phyloP scores from a whole-genome alignment of 768 basidiomycete genomes.

The Suillus luteus region DNA sequence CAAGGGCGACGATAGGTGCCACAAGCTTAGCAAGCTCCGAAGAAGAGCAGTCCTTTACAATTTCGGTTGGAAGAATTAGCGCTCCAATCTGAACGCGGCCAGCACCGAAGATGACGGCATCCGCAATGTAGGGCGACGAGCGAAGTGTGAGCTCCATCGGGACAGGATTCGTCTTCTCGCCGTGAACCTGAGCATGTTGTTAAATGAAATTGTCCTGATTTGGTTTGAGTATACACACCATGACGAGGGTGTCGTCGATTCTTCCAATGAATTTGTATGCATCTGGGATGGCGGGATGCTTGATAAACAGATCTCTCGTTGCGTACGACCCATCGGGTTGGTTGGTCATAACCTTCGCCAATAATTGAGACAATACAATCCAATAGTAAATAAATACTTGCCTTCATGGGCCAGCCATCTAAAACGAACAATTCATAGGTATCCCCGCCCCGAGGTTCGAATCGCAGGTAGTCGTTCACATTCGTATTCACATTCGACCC shows the following conservation, averaged over 20 bases:
- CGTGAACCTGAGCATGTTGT: constrained; percentile 37
- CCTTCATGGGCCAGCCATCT: constrained; percentile 55
- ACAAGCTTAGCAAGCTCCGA: constrained; percentile 38
- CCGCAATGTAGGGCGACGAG: constrained; percentile 46
- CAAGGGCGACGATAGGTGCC: constrained; percentile 47
- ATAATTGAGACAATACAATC: constrained; percentile 10
- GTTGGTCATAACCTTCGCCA: constrained; percentile 36
- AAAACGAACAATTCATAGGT: constrained; percentile 51
- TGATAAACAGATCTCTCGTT: constrained; percentile 54
- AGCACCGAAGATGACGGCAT: constrained; percentile 57
- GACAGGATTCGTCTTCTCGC: constrained; percentile 60
- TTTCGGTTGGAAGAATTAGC: constrained; percentile 52
- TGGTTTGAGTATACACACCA: constrained; percentile 18
- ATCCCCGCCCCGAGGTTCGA: constrained; percentile 44
- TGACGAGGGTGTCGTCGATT: constrained; percentile 55
- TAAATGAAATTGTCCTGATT: neutral
- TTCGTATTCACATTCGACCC: constrained; percentile 22
- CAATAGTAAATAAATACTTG: constrained; percentile 25
- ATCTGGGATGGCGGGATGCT: constrained; percentile 44
- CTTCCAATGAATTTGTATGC: constrained; percentile 54
- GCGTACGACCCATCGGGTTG: constrained; percentile 55
- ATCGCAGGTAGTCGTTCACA: constrained; percentile 38
- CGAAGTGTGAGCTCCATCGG: constrained; percentile 55
- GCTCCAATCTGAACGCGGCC: constrained; percentile 50
- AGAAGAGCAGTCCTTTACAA: constrained; percentile 27